These are phyloP conservation scores for Yamadazyma taylorii DNA, from an alignment of 1,139 yeast species.

Conservation along the genomic window DNA sequence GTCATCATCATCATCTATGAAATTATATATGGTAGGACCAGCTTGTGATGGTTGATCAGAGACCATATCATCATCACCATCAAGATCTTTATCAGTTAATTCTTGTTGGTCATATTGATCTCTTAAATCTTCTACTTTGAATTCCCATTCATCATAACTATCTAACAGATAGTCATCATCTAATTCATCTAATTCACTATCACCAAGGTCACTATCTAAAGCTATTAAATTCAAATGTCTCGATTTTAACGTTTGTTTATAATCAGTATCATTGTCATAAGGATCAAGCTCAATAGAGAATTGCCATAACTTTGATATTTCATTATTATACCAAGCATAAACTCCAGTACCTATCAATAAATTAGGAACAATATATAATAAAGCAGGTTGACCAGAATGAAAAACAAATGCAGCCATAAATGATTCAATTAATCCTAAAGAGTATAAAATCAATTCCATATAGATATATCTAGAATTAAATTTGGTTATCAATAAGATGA, in stretches of 20 bases:
- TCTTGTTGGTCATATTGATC: constrained; percentile 8
- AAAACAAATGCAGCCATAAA: constrained; percentile 36
- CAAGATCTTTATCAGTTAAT: constrained; percentile 15
- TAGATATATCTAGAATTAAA: constrained; percentile 50
- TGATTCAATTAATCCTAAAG: constrained; percentile 45
- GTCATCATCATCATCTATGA: constrained; percentile 19
- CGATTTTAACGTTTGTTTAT: constrained; percentile 3
- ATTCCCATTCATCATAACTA: constrained; percentile 19
- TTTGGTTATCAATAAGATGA: constrained; percentile 49
- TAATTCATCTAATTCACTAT: constrained; percentile 14
- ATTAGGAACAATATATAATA: constrained; percentile 61
- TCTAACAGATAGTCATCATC: constrained; percentile 21
- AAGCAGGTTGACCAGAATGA: constrained; percentile 63
- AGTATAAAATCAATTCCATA: constrained; percentile 43
- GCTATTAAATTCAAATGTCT: background rate
- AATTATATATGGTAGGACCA: constrained; percentile 9
- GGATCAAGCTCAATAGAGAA: constrained; percentile 17
- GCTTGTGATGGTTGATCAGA: background rate
- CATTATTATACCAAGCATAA: constrained; percentile 37
- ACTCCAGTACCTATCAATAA: constrained; percentile 33
- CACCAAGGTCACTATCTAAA: constrained; percentile 16
- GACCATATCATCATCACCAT: constrained; percentile 8
- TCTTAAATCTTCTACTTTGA: constrained; percentile 14
- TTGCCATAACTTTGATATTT: constrained; percentile 40
- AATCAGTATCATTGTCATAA: constrained; percentile 10